Percentiles rank a stretch among this genome's conserved stretches.
Evolutionary conservation across 257 asterid genomes (phyloP).

Genomic region (Nicotiana tomentosiformis): DNA sequence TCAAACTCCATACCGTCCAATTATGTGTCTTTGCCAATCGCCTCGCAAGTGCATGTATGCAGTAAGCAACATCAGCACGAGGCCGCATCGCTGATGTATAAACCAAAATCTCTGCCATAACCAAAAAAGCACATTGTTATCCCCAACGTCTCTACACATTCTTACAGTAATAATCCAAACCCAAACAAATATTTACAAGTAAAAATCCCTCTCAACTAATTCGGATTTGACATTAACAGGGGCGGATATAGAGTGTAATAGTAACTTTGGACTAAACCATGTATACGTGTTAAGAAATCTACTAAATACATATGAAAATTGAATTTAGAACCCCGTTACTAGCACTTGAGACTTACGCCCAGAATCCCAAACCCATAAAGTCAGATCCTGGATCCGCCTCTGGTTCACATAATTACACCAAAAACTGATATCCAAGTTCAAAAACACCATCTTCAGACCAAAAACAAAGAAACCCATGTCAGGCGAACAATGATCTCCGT

Average conservation of each 20-base stretch:
- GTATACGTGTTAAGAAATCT: no score
- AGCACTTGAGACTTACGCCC: no score
- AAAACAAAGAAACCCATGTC: conserved; percentile 6
- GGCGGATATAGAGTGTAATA: no score
- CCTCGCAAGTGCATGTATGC: conserved; percentile 84
- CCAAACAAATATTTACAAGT: not conserved
- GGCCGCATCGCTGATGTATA: conserved; percentile 76
- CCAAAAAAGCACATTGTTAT: conserved; percentile 24
- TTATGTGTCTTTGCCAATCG: conserved; percentile 89
- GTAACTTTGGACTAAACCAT: no score
- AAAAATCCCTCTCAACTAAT: not conserved
- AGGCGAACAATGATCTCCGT: conserved; percentile 12
- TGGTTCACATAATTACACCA: not conserved
- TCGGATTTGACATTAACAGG: no score
- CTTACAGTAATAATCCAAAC: conserved; percentile 4
- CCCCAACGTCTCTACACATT: conserved; percentile 30
- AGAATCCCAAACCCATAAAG: no score
- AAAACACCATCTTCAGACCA: not conserved
- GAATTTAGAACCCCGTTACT: no score
- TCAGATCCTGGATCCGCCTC: no score
- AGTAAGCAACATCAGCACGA: conserved; percentile 92
- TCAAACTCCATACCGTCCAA: conserved; percentile 76
- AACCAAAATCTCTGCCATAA: conserved; percentile 78
- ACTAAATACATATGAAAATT: no score
- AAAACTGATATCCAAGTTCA: not conserved